Evolutionary conservation across 2,329 filamentous ascomycete genomes (phyloP).

Genomic region (Emericellopsis cladophorae): DNA sequence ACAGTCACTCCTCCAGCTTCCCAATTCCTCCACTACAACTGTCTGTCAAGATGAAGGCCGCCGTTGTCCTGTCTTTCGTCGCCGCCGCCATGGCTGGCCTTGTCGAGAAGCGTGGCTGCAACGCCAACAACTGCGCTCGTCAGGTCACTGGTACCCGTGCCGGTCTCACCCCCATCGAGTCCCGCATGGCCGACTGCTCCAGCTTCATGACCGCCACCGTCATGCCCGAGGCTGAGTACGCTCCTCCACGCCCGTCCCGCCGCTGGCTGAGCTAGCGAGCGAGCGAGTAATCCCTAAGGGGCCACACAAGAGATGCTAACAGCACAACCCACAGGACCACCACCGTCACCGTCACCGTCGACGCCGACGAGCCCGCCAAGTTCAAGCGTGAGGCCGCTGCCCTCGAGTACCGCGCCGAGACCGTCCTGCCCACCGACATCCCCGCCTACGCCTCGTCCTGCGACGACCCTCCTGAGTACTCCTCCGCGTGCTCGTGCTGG

Average conservation of each 20-base stretch:
- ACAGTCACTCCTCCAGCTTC: slow-evolving; percentile 2
- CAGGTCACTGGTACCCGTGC: slow-evolving; percentile 28
- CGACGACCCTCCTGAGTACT: slow-evolving; percentile 17
- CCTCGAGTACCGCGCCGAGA: slow-evolving; percentile 15
- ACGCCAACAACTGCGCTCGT: slow-evolving; percentile 33
- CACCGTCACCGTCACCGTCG: slow-evolving; percentile 25
- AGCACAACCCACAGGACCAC: slow-evolving; percentile 11
- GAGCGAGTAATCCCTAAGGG: no score
- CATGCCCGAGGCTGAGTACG: slow-evolving; percentile 26
- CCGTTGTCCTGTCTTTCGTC: slow-evolving; percentile 22
- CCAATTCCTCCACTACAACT: neutral
- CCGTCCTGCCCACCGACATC: slow-evolving; percentile 16
- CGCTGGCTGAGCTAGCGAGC: no score
- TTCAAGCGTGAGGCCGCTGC: slow-evolving; percentile 13
- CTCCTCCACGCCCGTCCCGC: slow-evolving; percentile 1
- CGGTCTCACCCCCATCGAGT: slow-evolving; percentile 18
- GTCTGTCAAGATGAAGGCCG: slow-evolving; percentile 26
- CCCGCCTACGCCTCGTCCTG: slow-evolving; percentile 28
- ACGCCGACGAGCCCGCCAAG: slow-evolving; percentile 13
- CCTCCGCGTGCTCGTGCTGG: slow-evolving; percentile 31
- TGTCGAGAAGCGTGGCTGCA: slow-evolving; percentile 21
- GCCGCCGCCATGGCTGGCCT: slow-evolving; percentile 21
- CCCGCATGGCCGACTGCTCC: slow-evolving; percentile 25
- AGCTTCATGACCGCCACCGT: slow-evolving; percentile 26
- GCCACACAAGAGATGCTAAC: neutral